Evolutionary conservation across 768 basidiomycete genomes (phyloP).

Genomic region (Pleurotus tuoliensis): DNA sequence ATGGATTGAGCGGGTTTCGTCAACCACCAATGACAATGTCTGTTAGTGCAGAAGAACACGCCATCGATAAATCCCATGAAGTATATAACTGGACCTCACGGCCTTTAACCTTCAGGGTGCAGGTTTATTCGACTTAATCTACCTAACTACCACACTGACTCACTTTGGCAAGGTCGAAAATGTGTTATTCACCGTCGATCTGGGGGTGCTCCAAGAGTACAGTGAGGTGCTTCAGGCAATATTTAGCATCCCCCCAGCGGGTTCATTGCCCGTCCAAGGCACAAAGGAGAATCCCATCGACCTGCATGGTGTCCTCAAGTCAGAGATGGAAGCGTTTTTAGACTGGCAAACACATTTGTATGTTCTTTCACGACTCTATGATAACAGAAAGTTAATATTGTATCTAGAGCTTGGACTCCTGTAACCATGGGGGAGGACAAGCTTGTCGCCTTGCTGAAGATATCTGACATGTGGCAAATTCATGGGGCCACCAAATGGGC

Average conservation of each 20-base stretch:
- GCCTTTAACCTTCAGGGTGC: not conserved
- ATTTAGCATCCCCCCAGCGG: not conserved
- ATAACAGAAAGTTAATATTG: not conserved
- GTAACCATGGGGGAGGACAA: not conserved
- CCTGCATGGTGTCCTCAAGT: not conserved
- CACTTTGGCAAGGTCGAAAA: not conserved
- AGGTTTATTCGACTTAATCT: not conserved
- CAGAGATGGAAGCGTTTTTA: not conserved
- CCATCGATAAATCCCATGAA: not conserved
- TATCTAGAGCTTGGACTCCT: not conserved
- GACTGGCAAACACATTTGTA: not conserved
- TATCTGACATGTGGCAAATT: not conserved
- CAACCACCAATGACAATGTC: not conserved
- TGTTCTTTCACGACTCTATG: not conserved
- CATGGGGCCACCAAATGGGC: not conserved
- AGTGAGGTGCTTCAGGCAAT: not conserved
- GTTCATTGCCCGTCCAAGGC: not conserved
- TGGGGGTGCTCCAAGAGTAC: not conserved
- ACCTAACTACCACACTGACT: not conserved
- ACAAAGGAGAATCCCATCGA: not conserved
- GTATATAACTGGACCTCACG: not conserved
- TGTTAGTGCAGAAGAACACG: not conserved
- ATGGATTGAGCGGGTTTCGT: not conserved
- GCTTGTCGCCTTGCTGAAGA: not conserved
- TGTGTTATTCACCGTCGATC: not conserved